Evolutionary conservation across 2,329 filamentous ascomycete species (phyloP), one percentile per base, ranked within the genome.

Genomic region (Claviceps pazoutovae): DNA sequence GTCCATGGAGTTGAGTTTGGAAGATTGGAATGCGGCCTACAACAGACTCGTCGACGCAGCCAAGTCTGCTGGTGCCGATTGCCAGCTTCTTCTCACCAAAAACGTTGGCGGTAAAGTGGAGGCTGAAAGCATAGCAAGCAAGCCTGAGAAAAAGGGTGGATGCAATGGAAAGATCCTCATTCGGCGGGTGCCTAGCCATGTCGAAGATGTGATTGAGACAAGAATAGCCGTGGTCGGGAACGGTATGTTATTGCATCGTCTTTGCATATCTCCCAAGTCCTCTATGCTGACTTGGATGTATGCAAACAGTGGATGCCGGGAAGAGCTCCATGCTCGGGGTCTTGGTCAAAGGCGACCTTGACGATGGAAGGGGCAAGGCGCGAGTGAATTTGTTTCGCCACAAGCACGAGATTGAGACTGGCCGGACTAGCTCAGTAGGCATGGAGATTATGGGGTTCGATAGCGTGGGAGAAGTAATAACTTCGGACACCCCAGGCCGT

Each of bases 391-490:
- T 98, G 13, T 98, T 98, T 70, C 81, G 93, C 16, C 93, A 98
- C 68, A 97, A 98, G 69, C 93, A 98, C 63, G 93, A 98, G 69
- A 86, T 97, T 42, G 93, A 98, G 68, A 93, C 87, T 46, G 93
- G 93, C 1, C 79, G 93, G 57, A 98, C 93, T 9, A 95, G 88
- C 64, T 96, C 90, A 0, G 93, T 98, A 0, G 91, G 93, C 43
- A 94, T 97, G 90, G 93, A 98, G 67, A 97, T 97, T 55, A 89
- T 97, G 84, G 93, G 93, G 2, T 98, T 96, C 60, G 89, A 97
- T 66, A 88, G 85, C 49, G 78, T 79, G 51, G 91, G 93, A 30
- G 80, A 90, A 26, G 84, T 95, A 30, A 79, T 97, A 16, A 80
- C 82, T 16, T 91, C 87, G 41, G 85, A 85, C 53, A 85, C 84